These are phyloP conservation scores for Hypomontagnella monticulosa DNA, from an alignment of 495 filamentous ascomycete species.

Conservation along the genomic window DNA sequence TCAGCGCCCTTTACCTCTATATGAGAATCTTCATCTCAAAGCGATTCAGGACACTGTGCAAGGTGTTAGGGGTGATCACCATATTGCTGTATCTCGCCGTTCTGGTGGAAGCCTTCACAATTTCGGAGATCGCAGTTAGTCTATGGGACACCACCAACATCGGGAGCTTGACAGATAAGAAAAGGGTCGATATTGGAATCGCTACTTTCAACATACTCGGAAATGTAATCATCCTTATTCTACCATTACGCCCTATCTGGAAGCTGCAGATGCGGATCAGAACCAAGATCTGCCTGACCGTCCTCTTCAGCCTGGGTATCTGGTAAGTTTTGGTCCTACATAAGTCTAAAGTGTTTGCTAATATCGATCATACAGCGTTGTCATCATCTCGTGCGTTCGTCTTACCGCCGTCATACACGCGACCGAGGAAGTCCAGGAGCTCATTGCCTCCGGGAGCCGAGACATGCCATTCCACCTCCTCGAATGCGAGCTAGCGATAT, in stretches of 20 bases:
- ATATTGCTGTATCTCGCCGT: slow-evolving; percentile 16
- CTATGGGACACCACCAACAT: slow-evolving; percentile 42
- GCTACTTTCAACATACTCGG: slow-evolving; percentile 45
- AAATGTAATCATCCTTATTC: slow-evolving; percentile 50
- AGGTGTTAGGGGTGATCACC: slow-evolving; percentile 42
- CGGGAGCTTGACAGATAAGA: background rate
- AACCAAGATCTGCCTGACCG: slow-evolving; percentile 49
- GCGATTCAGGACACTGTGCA: slow-evolving; percentile 8
- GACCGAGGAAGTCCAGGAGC: background rate
- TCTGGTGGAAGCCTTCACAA: slow-evolving; percentile 9
- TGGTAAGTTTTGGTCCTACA: slow-evolving; percentile 41
- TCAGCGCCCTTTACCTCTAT: slow-evolving; percentile 53
- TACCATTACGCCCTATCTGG: slow-evolving; percentile 53
- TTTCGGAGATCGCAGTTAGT: slow-evolving; percentile 40
- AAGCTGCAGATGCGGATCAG: slow-evolving; percentile 44
- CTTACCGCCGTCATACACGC: background rate
- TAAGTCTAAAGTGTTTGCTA: background rate
- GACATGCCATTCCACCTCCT: slow-evolving; percentile 27
- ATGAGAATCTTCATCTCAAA: slow-evolving; percentile 48
- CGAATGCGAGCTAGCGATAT: slow-evolving; percentile 33
- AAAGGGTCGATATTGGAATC: slow-evolving; percentile 37
- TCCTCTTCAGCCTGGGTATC: slow-evolving; percentile 50
- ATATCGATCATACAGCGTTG: slow-evolving; percentile 1
- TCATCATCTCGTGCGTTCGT: slow-evolving; percentile 23
- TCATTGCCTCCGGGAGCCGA: background rate